Conservation (phyloP, 1,284 basidiomycete species). For the Meripilus lineatus region DNA sequence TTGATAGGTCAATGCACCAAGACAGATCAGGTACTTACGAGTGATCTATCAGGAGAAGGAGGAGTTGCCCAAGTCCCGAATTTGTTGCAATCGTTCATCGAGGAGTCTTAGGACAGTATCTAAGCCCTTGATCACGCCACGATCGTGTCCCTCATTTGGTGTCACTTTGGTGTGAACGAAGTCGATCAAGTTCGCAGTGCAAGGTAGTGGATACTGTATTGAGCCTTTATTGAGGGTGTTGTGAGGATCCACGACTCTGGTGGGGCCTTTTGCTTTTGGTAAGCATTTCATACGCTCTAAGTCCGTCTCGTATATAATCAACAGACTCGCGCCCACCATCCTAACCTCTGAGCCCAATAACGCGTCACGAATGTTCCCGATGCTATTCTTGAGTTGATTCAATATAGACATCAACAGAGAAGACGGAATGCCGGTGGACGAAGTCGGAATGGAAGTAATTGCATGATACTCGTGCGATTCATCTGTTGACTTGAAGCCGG, state of each 20-base stretch:
- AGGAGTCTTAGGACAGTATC: constrained; percentile 58
- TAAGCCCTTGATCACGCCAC: constrained; percentile 71
- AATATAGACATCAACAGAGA: constrained; percentile 59
- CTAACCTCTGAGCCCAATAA: constrained; percentile 63
- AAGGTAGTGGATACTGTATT: constrained; percentile 45
- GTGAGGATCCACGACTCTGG: constrained; percentile 31
- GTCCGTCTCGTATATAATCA: constrained; percentile 85
- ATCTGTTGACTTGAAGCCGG: too few species aligned
- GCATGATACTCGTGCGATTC: too few species aligned
- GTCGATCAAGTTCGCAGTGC: constrained; percentile 80
- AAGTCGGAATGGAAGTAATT: too few species aligned
- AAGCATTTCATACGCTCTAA: constrained; percentile 37
- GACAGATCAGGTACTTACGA: too few species aligned
- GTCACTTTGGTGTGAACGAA: constrained; percentile 83
- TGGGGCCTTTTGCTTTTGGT: constrained; percentile 33
- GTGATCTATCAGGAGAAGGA: too few species aligned
- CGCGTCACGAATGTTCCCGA: constrained; percentile 53
- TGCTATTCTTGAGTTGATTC: constrained; percentile 45
- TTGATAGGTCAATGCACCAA: too few species aligned
- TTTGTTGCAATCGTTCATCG: constrained; percentile 42
- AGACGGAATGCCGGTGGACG: constrained; percentile 46
- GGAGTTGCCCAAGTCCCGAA: too few species aligned
- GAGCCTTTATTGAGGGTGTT: constrained; percentile 32
- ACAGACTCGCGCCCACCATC: constrained; percentile 78
- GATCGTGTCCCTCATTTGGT: constrained; percentile 75